These are phyloP conservation scores for Phytophthora sojae DNA, from an alignment of 352 stramenopile species.

Conservation along the genomic window DNA sequence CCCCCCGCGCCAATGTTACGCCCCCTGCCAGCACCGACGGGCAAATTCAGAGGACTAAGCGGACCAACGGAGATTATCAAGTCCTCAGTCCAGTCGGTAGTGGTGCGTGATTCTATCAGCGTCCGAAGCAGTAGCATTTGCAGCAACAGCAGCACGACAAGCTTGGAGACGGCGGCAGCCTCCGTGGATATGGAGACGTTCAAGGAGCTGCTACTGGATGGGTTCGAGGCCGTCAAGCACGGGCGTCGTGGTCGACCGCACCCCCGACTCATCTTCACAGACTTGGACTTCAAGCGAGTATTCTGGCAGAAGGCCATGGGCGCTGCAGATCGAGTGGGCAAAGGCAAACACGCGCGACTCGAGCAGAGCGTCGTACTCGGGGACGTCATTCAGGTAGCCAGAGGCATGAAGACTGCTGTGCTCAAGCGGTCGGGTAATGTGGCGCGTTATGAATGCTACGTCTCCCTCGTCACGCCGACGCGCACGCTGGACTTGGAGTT, in stretches of 20 bases:
- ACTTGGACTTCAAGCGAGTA: conserved; percentile 79
- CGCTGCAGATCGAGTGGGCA: conserved; percentile 48
- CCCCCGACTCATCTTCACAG: conserved; percentile 69
- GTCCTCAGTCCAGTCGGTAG: conserved; percentile 11
- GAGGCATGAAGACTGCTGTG: conserved; percentile 81
- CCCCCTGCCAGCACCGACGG: conserved; percentile 20
- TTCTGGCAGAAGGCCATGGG: conserved; percentile 80
- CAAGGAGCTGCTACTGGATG: conserved; percentile 69
- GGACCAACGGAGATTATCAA: conserved; percentile 5
- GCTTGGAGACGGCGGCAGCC: conserved; percentile 32
- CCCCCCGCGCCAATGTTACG: conserved; percentile 29
- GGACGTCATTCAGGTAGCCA: conserved; percentile 76
- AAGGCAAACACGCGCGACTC: conserved; percentile 69
- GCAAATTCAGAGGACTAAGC: conserved; percentile 18
- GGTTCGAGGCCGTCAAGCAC: conserved; percentile 81
- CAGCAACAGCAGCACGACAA: conserved; percentile 30
- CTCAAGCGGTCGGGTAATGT: conserved; percentile 79
- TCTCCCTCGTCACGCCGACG: conserved; percentile 75
- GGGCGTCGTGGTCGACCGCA: conserved; percentile 72
- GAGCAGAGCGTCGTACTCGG: conserved; percentile 75
- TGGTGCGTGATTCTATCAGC: conserved; percentile 18
- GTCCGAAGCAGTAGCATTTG: conserved; percentile 29
- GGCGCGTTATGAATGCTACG: conserved; percentile 72
- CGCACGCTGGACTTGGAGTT: conserved; percentile 78
- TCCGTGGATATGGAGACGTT: conserved; percentile 63